Percentiles rank a stretch among this genome's conserved stretches.
Evolutionary conservation across 2,329 filamentous ascomycete genomes (phyloP).

Genomic region (Emmonsiellopsis sp.): DNA sequence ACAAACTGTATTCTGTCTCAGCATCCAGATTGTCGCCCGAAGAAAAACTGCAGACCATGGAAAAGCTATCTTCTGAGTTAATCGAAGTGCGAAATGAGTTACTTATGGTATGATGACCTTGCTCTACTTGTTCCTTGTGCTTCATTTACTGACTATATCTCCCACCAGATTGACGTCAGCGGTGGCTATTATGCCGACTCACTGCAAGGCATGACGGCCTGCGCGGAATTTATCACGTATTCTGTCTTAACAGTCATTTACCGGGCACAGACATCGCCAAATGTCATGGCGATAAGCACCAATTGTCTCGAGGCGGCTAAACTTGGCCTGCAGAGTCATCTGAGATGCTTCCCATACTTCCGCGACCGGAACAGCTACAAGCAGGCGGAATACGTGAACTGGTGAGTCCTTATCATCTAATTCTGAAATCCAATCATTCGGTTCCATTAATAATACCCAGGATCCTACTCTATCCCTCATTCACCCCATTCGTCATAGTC

Average conservation of each 20-base stretch:
- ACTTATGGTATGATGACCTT: conserved; percentile 11
- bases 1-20: conserved; percentile 40
- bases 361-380: conserved; percentile 18
- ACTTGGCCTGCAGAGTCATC: conserved; percentile 18
- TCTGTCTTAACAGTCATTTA: conserved; percentile 30
- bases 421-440: not conserved
- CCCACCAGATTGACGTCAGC: conserved; percentile 16
- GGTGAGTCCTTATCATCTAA: conserved; percentile 6
- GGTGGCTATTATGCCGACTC: conserved; percentile 13
- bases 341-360: conserved; percentile 20
- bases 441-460: conserved; percentile 13
- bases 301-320: conserved; percentile 20
- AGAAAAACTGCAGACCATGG: conserved; percentile 11
- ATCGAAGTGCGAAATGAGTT: conserved; percentile 17
- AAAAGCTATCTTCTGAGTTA: conserved; percentile 16
- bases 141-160: conserved; percentile 10
- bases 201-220: conserved; percentile 19
- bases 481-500: conserved; percentile 41
- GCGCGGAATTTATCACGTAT: conserved; percentile 27
- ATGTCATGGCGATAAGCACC: conserved; percentile 18
- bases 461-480: conserved; percentile 35
- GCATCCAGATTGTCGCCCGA: conserved; percentile 12
- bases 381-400: conserved; percentile 21
- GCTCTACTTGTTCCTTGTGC: not conserved
- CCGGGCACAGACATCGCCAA: conserved; percentile 22